These are phyloP conservation scores for Suhomyces canberraensis DNA, from an alignment of 805 yeast genomes.

Conservation along the genomic window DNA sequence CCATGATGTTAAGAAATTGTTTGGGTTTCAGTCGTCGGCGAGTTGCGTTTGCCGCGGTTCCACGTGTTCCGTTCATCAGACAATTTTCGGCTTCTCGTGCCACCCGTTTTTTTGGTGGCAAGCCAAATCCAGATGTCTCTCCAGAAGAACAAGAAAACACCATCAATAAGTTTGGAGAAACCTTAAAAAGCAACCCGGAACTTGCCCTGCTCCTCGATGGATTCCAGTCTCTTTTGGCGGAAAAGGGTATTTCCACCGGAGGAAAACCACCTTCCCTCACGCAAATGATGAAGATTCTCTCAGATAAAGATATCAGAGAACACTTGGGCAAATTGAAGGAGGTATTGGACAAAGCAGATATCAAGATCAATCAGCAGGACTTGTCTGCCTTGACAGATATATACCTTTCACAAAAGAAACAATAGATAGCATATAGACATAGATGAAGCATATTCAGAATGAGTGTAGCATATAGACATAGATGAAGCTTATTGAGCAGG, in stretches of 20 bases:
- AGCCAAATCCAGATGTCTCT: not conserved
- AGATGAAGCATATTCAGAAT: too few species aligned
- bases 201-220: constrained; percentile 25
- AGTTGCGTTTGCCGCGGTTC: not conserved
- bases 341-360: constrained; percentile 30
- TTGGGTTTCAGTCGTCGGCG: not conserved
- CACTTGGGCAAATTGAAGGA: constrained; percentile 25
- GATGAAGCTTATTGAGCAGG: too few species aligned
- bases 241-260: constrained; percentile 31
- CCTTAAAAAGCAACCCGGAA: constrained; percentile 24
- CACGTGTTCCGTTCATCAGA: not conserved
- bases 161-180: constrained; percentile 9
- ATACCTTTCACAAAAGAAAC: constrained; percentile 12
- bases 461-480: too few species aligned
- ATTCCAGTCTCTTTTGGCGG: constrained; percentile 27
- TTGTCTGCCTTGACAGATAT: constrained; percentile 27
- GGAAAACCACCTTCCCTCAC: constrained; percentile 33
- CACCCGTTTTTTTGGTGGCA: not conserved
- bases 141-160: constrained; percentile 8
- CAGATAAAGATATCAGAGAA: constrained; percentile 34
- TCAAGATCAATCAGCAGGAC: constrained; percentile 32
- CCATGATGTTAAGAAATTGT: not conserved
- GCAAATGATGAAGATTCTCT: constrained; percentile 34
- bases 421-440: constrained; percentile 2
- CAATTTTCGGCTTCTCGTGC: not conserved